A percentile compares a stretch with the other conserved stretches of the same genome.
Conservation (phyloP, 1,284 basidiomycete genomes). For the Lentinula novae-zelandiae region DNA sequence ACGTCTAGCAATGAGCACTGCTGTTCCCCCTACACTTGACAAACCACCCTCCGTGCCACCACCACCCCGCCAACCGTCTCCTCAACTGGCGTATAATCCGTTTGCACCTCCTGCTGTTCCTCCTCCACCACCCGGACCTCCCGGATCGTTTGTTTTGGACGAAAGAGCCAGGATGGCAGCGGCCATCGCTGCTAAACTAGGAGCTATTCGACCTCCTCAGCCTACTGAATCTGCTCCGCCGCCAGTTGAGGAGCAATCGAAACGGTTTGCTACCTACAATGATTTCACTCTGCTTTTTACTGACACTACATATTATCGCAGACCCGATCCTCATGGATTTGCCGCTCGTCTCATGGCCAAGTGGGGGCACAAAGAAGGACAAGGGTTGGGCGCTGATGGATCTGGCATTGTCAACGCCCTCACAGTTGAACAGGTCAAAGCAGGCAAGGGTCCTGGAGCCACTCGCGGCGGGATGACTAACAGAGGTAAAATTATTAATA, state of each 20-base stretch:
- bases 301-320: conserved; percentile 21
- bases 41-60: conserved; percentile 13
- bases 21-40: conserved; percentile 13
- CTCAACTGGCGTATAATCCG: conserved; percentile 58
- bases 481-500: conserved; percentile 85
- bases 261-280: conserved; percentile 4
- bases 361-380: conserved; percentile 92
- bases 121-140: conserved; percentile 42
- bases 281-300: not conserved
- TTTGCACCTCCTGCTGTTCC: conserved; percentile 60
- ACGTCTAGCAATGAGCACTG: conserved; percentile 52
- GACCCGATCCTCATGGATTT: conserved; percentile 67
- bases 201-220: conserved; percentile 47
- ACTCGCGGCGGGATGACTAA: conserved; percentile 41
- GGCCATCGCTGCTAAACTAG: conserved; percentile 72
- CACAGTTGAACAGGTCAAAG: conserved; percentile 68
- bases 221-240: conserved; percentile 19
- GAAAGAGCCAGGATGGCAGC: conserved; percentile 75
- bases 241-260: not conserved
- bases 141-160: conserved; percentile 38
- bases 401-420: conserved; percentile 87
- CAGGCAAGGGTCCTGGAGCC: conserved; percentile 32
- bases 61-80: conserved; percentile 32
- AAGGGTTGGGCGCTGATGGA: conserved; percentile 82
- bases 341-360: conserved; percentile 84